Conservation (phyloP, 768 basidiomycete species). For the Hygrocybe punicea region DNA sequence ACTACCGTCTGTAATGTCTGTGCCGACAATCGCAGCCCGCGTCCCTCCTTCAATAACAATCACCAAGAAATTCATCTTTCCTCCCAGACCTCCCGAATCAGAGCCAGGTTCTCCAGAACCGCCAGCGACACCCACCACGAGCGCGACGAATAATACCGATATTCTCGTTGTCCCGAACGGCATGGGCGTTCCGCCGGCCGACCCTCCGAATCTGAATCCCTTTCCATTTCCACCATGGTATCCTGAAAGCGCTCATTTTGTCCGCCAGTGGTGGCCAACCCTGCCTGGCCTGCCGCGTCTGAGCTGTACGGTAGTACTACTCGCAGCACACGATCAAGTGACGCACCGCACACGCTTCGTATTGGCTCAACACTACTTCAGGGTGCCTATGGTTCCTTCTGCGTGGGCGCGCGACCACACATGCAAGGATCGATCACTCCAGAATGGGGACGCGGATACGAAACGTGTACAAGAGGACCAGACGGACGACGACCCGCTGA, state of each 20-base stretch:
- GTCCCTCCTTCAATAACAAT: conserved; percentile 46
- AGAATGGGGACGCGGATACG: too few relatives aligned
- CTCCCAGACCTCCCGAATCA: conserved; percentile 17
- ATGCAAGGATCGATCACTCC: neutral
- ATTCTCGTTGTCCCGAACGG: neutral
- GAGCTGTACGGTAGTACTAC: conserved; percentile 69
- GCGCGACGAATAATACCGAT: neutral
- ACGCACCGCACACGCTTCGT: conserved; percentile 61
- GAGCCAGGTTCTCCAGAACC: conserved; percentile 2
- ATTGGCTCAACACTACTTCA: conserved; percentile 73
- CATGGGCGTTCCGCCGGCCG: neutral
- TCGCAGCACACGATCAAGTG: conserved; percentile 58
- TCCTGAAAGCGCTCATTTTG: conserved; percentile 72
- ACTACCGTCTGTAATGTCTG: conserved; percentile 26
- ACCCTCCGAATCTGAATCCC: conserved; percentile 45
- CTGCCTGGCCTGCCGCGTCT: conserved; percentile 59
- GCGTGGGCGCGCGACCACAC: neutral
- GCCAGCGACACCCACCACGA: conserved; percentile 7
- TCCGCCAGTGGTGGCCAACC: conserved; percentile 79
- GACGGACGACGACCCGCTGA: conserved; percentile 49
- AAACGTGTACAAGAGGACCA: neutral
- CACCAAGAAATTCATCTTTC: conserved; percentile 53
- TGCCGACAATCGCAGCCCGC: conserved; percentile 40
- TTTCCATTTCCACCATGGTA: conserved; percentile 68
- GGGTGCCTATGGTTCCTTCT: conserved; percentile 49